These are phyloP conservation scores for Phenoliferia sp. DNA, from an alignment of 1,284 basidiomycete genomes.

Conservation along the genomic window DNA sequence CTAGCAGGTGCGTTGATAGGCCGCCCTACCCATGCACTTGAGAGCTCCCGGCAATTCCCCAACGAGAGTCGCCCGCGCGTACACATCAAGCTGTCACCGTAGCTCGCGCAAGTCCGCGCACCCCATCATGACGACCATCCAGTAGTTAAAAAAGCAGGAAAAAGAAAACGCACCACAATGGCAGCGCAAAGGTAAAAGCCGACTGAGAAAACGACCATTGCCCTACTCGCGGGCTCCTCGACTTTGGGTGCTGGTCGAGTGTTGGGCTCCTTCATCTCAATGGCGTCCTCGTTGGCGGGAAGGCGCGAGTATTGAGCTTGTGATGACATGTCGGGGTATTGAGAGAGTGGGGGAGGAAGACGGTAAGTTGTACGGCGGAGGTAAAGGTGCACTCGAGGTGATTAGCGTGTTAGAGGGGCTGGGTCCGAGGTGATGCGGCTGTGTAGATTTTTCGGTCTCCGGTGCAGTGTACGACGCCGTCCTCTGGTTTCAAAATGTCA, in stretches of 20 bases:
- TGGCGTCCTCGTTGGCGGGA: slow-evolving; percentile 39
- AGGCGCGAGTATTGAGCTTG: slow-evolving; percentile 41
- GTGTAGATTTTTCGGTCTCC: too few relatives aligned
- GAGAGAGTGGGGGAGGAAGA: neutral
- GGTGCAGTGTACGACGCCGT: too few relatives aligned
- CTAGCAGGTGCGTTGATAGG: too few relatives aligned
- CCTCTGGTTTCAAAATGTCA: too few relatives aligned
- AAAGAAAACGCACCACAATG: slow-evolving; percentile 58
- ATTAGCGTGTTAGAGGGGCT: too few relatives aligned
- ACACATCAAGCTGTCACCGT: neutral
- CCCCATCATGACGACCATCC: neutral
- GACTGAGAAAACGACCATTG: slow-evolving; percentile 35
- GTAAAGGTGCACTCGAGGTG: too few relatives aligned
- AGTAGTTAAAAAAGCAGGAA: neutral
- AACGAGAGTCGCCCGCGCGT: neutral
- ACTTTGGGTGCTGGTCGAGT: neutral
- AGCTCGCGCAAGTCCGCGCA: neutral
- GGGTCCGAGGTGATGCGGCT: too few relatives aligned
- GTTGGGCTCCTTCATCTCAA: slow-evolving; percentile 44
- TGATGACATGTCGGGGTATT: neutral
- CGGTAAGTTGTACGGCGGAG: too few relatives aligned
- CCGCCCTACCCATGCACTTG: too few relatives aligned
- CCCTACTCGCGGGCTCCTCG: slow-evolving; percentile 25
- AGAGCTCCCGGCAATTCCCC: slow-evolving; percentile 51
- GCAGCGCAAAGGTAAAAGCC: slow-evolving; percentile 74